phyloP scores from a whole-genome alignment of 1,284 basidiomycete genomes.

The Tilletia indica region DNA sequence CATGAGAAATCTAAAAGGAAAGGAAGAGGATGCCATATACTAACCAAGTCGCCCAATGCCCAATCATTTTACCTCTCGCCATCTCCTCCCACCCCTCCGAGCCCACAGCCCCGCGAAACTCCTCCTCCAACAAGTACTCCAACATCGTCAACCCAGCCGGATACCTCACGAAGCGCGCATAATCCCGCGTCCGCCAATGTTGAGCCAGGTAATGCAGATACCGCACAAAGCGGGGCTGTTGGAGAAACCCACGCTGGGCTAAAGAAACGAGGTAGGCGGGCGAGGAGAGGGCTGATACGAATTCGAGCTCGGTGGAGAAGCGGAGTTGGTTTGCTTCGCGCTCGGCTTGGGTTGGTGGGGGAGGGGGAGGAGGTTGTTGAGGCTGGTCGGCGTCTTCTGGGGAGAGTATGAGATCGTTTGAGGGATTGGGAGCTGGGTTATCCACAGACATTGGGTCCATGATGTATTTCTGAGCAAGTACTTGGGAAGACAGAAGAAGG shows the following conservation, averaged over 20 bases:
- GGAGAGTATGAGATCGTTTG: not conserved
- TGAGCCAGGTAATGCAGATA: slow-evolving; percentile 41
- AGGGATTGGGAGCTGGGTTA: not conserved
- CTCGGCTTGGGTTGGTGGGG: slow-evolving; percentile 1
- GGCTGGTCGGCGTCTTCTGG: not conserved
- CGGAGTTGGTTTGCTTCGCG: slow-evolving; percentile 35
- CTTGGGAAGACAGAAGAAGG: too few relatives aligned
- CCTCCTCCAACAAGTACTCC: slow-evolving; percentile 36
- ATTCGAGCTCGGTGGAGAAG: slow-evolving; percentile 49
- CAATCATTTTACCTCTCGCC: slow-evolving; percentile 37
- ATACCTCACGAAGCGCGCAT: slow-evolving; percentile 47
- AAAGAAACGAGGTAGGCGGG: slow-evolving; percentile 48
- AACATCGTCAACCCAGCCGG: slow-evolving; percentile 47
- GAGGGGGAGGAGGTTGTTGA: not conserved
- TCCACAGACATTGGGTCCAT: too few relatives aligned
- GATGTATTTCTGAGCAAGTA: too few relatives aligned
- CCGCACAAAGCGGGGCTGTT: slow-evolving; percentile 36
- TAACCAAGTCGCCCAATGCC: slow-evolving; percentile 50
- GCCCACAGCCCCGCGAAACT: slow-evolving; percentile 39
- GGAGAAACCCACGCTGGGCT: slow-evolving; percentile 36
- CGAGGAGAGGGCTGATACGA: slow-evolving; percentile 48
- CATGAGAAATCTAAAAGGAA: not conserved
- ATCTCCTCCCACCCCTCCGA: slow-evolving; percentile 44
- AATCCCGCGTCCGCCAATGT: slow-evolving; percentile 42
- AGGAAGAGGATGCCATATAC: slow-evolving; percentile 16